Conservation (phyloP, 352 stramenopile species). For the Phytopythium boreale region DNA sequence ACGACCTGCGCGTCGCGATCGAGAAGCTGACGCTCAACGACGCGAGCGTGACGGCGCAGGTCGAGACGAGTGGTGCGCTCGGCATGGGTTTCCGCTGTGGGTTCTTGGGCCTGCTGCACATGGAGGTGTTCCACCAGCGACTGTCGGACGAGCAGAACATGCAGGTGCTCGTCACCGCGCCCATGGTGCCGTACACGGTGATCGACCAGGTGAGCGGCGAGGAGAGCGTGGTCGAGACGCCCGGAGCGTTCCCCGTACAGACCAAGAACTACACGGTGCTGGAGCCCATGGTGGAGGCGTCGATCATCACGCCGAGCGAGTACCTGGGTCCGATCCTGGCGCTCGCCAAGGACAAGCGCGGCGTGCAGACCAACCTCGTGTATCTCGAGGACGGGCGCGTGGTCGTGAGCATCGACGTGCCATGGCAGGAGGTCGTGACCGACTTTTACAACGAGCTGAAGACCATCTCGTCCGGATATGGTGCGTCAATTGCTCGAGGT, state of each 20-base stretch:
- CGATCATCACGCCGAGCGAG: slow-evolving; percentile 94
- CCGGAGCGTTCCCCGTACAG: slow-evolving; percentile 65
- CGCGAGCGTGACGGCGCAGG: slow-evolving; percentile 93
- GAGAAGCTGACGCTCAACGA: slow-evolving; percentile 98
- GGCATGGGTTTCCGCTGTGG: slow-evolving; percentile 96
- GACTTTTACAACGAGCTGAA: slow-evolving; percentile 99
- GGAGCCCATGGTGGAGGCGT: slow-evolving; percentile 96
- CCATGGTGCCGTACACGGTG: slow-evolving; percentile 97
- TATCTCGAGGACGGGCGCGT: slow-evolving; percentile 95
- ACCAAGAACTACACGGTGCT: slow-evolving; percentile 89
- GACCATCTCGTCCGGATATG: slow-evolving; percentile 94
- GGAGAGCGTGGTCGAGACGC: slow-evolving; percentile 56
- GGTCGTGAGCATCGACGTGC: slow-evolving; percentile 93
- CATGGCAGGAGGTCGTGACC: slow-evolving; percentile 98
- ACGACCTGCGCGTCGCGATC: slow-evolving; percentile 95
- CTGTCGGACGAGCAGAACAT: slow-evolving; percentile 97
- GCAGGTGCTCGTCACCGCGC: slow-evolving; percentile 97
- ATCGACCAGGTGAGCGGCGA: slow-evolving; percentile 53
- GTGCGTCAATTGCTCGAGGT: slow-evolving; percentile 26
- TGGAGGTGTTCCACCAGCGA: slow-evolving; percentile 98
- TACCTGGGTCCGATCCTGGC: slow-evolving; percentile 95
- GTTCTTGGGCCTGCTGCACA: slow-evolving; percentile 97
- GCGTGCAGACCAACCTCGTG: slow-evolving; percentile 90
- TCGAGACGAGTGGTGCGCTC: slow-evolving; percentile 93
- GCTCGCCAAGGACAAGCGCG: slow-evolving; percentile 90